Conservation (phyloP, 164 flowering plant genomes). For the Vitis riparia region DNA sequence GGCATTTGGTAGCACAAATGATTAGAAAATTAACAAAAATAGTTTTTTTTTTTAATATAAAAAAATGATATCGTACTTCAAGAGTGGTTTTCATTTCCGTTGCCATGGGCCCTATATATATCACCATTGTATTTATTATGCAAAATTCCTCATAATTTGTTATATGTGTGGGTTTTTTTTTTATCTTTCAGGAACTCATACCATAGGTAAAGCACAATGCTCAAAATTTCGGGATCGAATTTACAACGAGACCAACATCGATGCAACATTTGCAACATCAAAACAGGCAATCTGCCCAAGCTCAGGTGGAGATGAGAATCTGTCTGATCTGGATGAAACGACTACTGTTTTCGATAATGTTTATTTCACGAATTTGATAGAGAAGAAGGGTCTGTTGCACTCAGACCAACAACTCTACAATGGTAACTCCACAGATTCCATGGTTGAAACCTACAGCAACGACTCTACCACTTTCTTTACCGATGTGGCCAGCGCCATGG, state of each 20-base stretch:
- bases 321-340: constrained; percentile 22
- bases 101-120: too few relatives aligned
- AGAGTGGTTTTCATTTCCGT: too few relatives aligned
- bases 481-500: constrained; percentile 27
- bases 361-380: constrained; percentile 29
- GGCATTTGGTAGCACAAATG: too few relatives aligned
- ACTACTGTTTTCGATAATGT: constrained; percentile 26
- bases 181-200: constrained; percentile 28
- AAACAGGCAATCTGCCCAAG: constrained; percentile 23
- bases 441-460: constrained; percentile 21
- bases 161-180: background rate
- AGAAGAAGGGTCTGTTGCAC: constrained; percentile 27
- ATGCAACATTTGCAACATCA: constrained; percentile 22
- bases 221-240: constrained; percentile 24
- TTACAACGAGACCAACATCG: constrained; percentile 31
- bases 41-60: too few relatives aligned
- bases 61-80: too few relatives aligned
- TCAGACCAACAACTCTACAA: constrained; percentile 36
- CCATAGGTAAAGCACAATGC: constrained; percentile 45
- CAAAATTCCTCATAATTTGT: too few relatives aligned
- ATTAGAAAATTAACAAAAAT: too few relatives aligned
- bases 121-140: too few relatives aligned
- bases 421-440: constrained; percentile 13
- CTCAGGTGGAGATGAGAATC: constrained; percentile 19
- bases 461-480: constrained; percentile 17